Base-by-base conservation (phyloP, 495 filamentous ascomycete genomes). In the Margaritispora aquatica region DNA sequence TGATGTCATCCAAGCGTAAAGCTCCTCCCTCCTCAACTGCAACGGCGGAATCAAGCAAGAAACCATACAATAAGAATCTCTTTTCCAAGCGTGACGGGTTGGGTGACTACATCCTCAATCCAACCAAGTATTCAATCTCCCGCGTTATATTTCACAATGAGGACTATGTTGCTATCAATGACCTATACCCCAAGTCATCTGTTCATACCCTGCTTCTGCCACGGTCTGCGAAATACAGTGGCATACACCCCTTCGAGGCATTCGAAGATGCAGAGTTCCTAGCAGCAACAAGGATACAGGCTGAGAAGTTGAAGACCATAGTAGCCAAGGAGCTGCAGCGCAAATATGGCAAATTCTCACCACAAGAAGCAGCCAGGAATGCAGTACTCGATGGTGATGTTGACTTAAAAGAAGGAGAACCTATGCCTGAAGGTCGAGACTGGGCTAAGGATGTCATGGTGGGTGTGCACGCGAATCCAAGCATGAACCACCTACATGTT, bases 401-500 rank as follows among this genome's bases (percentile, higher is more conserved):
- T n/a, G 73, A 74, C n/a, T 60, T 61, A 3, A 72, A 66, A 0
- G 68, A 69, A n/a, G 70, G 48, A 11, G 55, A 58, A 22, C 72
- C 61, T 62, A 71, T 90, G 19, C 90, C 92, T 0, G 60, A 66
- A 0, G 91, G 91, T 0, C 75, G 92, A 20, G 84, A 96, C 68
- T 98, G 90, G 88, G 74, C 78, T 38, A 69, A 70, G n/a, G 90
- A 94, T 24, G 78, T 97, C 55, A 79, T 84, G 44, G 79, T 84
- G 17, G 94, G 94, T 21, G 75, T 96, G 0, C 94, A 98, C 73
- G 88, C 88, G 1, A 79, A 84, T 56, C 94, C 94, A n/a, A 88
- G 83, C 20, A 96, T 98, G 94, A 86, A 83, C 55, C 90, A 97
- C 72, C 70, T 98, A 55, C 94, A 98, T 70, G 78, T 98, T 19